These are phyloP conservation scores for Geranium brycei DNA, from an alignment of 345 rosid species.

Conservation along the genomic window DNA sequence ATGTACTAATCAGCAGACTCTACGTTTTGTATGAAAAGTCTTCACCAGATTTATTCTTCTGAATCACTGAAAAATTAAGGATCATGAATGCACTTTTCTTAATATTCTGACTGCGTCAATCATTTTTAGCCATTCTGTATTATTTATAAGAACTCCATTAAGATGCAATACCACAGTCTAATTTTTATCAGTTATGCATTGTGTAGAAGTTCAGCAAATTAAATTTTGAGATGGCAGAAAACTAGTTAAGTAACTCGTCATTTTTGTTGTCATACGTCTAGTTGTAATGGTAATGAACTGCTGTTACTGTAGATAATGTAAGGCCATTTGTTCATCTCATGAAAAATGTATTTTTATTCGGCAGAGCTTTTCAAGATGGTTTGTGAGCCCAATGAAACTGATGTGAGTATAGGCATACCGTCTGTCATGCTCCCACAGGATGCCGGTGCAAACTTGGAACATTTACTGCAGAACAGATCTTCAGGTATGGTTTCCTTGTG, in stretches of 20 bases:
- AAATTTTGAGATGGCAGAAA: no score
- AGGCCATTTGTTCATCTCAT: constrained; percentile 1
- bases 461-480: constrained; percentile 17
- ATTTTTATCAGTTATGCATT: no score
- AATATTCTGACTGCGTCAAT: no score
- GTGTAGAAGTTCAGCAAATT: no score
- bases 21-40: neutral
- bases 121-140: no score
- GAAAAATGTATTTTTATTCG: constrained; percentile 12
- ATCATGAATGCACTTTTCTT: neutral
- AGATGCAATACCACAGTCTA: no score
- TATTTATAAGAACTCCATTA: no score
- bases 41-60: neutral
- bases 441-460: constrained; percentile 60
- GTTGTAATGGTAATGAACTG: neutral
- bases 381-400: constrained; percentile 59
- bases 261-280: neutral
- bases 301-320: neutral
- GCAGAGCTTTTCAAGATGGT: constrained; percentile 97
- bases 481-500: constrained; percentile 26
- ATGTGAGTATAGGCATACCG: constrained; percentile 53
- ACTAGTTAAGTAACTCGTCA: neutral
- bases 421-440: constrained; percentile 93
- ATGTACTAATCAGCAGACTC: neutral
- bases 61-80: neutral